A percentile compares a stretch with the other conserved stretches of the same genome.
Conservation (phyloP, 345 rosid species). For the Syzygium aqueum region DNA sequence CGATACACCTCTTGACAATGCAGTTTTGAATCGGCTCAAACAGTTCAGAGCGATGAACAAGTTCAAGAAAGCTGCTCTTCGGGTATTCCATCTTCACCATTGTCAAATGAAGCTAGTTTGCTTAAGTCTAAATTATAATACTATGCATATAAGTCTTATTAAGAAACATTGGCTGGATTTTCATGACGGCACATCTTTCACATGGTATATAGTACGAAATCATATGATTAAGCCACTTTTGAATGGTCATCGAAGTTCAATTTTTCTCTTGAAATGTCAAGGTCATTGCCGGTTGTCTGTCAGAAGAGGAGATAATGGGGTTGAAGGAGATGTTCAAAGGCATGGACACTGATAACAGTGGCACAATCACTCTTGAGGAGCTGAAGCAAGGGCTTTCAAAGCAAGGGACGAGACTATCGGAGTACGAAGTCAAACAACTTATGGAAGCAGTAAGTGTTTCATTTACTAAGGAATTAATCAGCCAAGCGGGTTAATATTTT, state of each 20-base stretch:
- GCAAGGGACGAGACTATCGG: conserved; percentile 87
- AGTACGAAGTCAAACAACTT: conserved; percentile 75
- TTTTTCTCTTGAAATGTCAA: conserved; percentile 5
- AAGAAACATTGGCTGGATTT: neutral
- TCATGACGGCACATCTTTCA: neutral
- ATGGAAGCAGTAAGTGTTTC: conserved; percentile 80
- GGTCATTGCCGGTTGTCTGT: conserved; percentile 95
- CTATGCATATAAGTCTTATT: neutral
- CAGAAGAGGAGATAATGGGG: conserved; percentile 99
- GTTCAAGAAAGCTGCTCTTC: conserved; percentile 64
- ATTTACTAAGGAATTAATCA: neutral
- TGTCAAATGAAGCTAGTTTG: neutral
- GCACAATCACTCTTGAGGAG: conserved; percentile 93
- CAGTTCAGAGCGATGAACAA: conserved; percentile 62
- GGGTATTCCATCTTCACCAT: conserved; percentile 22
- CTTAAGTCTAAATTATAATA: neutral
- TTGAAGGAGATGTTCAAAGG: conserved; percentile 88
- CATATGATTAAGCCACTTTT: neutral
- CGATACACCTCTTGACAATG: conserved; percentile 56
- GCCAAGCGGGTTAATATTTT: neutral
- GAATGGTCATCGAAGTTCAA: neutral
- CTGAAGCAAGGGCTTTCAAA: conserved; percentile 81
- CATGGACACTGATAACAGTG: conserved; percentile 80
- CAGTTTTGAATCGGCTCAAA: conserved; percentile 51
- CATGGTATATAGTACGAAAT: neutral